Percentiles rank a stretch among this genome's conserved stretches.
Conservation (phyloP, 495 filamentous ascomycete species). For the Penicillium longicatenatum region DNA sequence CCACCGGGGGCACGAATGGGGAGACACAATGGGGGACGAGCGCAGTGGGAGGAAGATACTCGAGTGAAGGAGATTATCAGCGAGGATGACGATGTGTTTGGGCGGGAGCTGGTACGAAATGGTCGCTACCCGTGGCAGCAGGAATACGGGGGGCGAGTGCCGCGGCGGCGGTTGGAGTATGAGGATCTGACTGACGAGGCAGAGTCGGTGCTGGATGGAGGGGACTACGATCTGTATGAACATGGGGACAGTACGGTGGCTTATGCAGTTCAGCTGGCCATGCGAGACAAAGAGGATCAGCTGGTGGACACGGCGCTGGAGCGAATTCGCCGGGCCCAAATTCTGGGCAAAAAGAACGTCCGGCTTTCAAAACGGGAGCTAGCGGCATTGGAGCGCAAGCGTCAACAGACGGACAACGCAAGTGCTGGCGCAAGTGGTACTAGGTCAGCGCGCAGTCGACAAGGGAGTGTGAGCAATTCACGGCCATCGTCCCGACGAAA, state of each 20-base stretch:
- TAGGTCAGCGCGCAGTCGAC: conserved; percentile 20
- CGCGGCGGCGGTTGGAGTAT: conserved; percentile 49
- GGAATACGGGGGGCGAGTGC: conserved; percentile 34
- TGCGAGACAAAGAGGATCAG: conserved; percentile 69
- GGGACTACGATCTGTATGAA: conserved; percentile 57
- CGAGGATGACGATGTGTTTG: conserved; percentile 62
- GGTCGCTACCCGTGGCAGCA: conserved; percentile 32
- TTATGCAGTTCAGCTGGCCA: conserved; percentile 54
- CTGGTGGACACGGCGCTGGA: conserved; percentile 73
- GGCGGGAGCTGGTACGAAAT: conserved; percentile 50
- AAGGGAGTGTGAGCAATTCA: conserved; percentile 9
- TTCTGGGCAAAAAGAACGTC: conserved; percentile 73
- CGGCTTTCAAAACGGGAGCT: conserved; percentile 73
- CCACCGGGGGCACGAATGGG: conserved; percentile 80
- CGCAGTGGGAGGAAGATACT: conserved; percentile 52
- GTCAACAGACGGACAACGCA: conserved; percentile 51
- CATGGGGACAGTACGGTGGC: conserved; percentile 52
- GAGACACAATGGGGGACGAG: conserved; percentile 60
- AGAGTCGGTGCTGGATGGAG: conserved; percentile 55
- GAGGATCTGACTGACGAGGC: conserved; percentile 46
- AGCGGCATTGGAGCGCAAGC: conserved; percentile 72
- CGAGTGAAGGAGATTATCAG: conserved; percentile 73
- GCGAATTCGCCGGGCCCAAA: conserved; percentile 73
- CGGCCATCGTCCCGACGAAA: conserved; percentile 29
- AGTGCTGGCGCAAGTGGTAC: conserved; percentile 8